Percentiles rank a stretch among this genome's conserved stretches.
Conservation (phyloP, 805 yeast species). For the Metschnikowia proteae region DNA sequence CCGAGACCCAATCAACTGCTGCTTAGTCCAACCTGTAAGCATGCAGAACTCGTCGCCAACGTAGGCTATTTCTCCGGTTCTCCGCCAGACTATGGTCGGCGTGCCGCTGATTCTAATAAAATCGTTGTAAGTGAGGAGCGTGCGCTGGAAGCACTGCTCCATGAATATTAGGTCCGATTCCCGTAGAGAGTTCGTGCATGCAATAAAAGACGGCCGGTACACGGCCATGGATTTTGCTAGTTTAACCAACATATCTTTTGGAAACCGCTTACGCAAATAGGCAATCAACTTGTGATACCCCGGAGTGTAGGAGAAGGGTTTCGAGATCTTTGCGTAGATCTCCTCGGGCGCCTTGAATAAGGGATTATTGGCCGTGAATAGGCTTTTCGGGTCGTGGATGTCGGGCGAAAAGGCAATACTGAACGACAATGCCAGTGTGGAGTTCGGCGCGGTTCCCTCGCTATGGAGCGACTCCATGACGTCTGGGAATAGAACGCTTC, state of each 20-base stretch:
- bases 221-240: slow-evolving; percentile 88
- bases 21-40: slow-evolving; percentile 84
- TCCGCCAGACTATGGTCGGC: slow-evolving; percentile 92
- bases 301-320: slow-evolving; percentile 84
- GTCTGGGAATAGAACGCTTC: slow-evolving; percentile 53
- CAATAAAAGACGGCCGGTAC: slow-evolving; percentile 88
- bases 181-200: slow-evolving; percentile 81
- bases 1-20: slow-evolving; percentile 56
- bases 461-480: slow-evolving; percentile 43
- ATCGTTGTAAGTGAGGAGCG: slow-evolving; percentile 82
- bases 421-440: slow-evolving; percentile 44
- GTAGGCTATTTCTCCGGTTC: slow-evolving; percentile 93
- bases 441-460: slow-evolving; percentile 44
- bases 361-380: slow-evolving; percentile 7
- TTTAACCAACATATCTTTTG: slow-evolving; percentile 62
- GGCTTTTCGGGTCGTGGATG: background rate
- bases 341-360: slow-evolving; percentile 62
- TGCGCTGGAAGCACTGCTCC: slow-evolving; percentile 95
- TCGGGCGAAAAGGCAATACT: slow-evolving; percentile 33
- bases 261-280: slow-evolving; percentile 69
- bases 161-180: slow-evolving; percentile 91
- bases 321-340: slow-evolving; percentile 67
- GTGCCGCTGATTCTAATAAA: slow-evolving; percentile 84
- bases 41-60: slow-evolving; percentile 93
- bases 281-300: slow-evolving; percentile 81